Evolutionary conservation across 2,329 filamentous ascomycete species (phyloP), one percentile per base, ranked within the genome.

Genomic region (Aphanocladium album): DNA sequence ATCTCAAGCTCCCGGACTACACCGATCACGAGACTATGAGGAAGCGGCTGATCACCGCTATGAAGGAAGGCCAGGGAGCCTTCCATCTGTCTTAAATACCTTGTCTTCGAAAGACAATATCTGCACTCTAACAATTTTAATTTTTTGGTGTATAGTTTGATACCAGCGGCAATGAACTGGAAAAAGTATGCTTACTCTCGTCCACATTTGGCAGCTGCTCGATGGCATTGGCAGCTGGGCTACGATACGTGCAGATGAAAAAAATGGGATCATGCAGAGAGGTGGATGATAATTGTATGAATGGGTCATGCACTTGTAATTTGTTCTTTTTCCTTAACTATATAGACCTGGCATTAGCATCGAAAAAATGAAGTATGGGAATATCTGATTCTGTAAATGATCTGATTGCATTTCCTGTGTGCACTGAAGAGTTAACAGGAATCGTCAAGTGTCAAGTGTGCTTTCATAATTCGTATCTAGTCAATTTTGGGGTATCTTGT

Each of bases 1-100:
- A 99, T 73, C 85, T 99, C 69, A 99, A 99, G 77, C 83, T 99
- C 70, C 95, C 95, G 21, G 91, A 99, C 75, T 99, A 99, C 76
- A 93, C 87, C 66, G 86, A 79, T 67, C 78, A 96, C 64, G 84
- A 90, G 1, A 82, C 89, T 56, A 86, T 99, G 76, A 88, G 83
- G 70, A 84, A 89, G 72, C 90, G 91, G 73, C 81, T 99, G 58
- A 86, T 84, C 65, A 89, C 88, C 65, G 96, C 95, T 27, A 96
- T 96, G 72, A 90, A 87, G 74, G 96, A 99, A 78, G 95, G 95
- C 25, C 95, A 99, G 73, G 95, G 95, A 33, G 95, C 96, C 63
- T 99, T 99, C 83, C 95, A 98, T 76, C 81, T 99, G 66, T 96
- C 93, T 63, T 96, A 82, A 66, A 47, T 12, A 12, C 17, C 35